These are phyloP conservation scores for Hypomontagnella monticulosa DNA, from an alignment of 495 filamentous ascomycete genomes.

Conservation along the genomic window DNA sequence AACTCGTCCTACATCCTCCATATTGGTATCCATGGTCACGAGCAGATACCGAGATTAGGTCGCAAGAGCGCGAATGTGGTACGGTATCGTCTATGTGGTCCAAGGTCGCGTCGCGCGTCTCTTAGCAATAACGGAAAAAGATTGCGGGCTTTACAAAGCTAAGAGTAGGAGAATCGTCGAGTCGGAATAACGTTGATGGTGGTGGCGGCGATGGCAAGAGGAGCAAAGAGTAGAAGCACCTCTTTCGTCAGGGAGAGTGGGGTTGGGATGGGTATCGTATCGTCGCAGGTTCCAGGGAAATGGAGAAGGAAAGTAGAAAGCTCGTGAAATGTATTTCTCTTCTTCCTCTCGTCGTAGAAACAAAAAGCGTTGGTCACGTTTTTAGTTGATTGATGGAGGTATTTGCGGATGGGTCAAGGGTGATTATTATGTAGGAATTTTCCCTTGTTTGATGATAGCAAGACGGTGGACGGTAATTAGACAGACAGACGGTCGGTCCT, in stretches of 20 bases:
- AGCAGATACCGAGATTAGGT: conserved; percentile 7
- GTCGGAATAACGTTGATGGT: conserved; percentile 17
- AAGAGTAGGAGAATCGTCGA: background rate
- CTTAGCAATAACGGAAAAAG: background rate
- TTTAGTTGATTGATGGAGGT: too few relatives aligned
- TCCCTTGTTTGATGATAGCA: background rate
- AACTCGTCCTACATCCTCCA: conserved; percentile 92
- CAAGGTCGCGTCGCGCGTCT: conserved; percentile 3
- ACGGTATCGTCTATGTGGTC: background rate
- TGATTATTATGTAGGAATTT: too few relatives aligned
- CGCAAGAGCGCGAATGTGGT: background rate
- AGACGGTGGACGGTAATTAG: background rate
- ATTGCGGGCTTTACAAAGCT: background rate
- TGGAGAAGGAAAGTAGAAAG: too few relatives aligned
- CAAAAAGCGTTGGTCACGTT: too few relatives aligned
- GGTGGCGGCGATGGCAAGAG: background rate
- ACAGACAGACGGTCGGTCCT: too few relatives aligned
- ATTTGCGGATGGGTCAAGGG: too few relatives aligned
- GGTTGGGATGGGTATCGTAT: too few relatives aligned
- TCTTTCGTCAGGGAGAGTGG: too few relatives aligned
- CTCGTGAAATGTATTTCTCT: too few relatives aligned
- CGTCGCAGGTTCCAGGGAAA: too few relatives aligned
- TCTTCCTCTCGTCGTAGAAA: too few relatives aligned
- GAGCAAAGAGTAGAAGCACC: background rate
- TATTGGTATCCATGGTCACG: conserved; percentile 90